These are phyloP conservation scores for Aspergillus clavatus DNA, from an alignment of 2,329 filamentous ascomycete genomes.

Conservation along the genomic window DNA sequence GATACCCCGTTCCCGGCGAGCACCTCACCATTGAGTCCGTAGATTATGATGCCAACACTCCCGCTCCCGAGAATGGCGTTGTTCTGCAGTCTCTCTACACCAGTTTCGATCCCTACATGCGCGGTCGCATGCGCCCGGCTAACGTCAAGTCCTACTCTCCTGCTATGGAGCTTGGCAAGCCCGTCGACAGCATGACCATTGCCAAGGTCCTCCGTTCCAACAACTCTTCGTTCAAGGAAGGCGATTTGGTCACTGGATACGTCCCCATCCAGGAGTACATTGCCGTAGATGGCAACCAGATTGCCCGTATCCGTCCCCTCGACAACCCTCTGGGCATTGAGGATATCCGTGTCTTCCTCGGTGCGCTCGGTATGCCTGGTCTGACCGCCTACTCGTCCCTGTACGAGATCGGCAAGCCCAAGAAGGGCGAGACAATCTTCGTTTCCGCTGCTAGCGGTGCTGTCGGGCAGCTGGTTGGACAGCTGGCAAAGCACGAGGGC, in stretches of 20 bases:
- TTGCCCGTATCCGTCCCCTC: constrained; percentile 50
- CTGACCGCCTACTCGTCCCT: constrained; percentile 70
- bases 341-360: constrained; percentile 59
- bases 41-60: constrained; percentile 56
- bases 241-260: constrained; percentile 59
- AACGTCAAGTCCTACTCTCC: constrained; percentile 62
- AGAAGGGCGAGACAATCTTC: constrained; percentile 77
- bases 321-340: constrained; percentile 58
- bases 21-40: constrained; percentile 64
- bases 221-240: constrained; percentile 57
- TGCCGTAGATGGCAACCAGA: constrained; percentile 47
- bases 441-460: constrained; percentile 74
- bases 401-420: constrained; percentile 69
- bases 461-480: constrained; percentile 77
- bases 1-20: constrained; percentile 64
- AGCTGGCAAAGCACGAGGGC: constrained; percentile 76
- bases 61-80: constrained; percentile 61
- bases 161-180: constrained; percentile 56
- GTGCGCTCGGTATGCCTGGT: constrained; percentile 73
- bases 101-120: constrained; percentile 81
- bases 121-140: constrained; percentile 68
- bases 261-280: constrained; percentile 67
- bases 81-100: constrained; percentile 66
- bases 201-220: constrained; percentile 68
- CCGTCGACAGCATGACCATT: constrained; percentile 61